phyloP scores from a whole-genome alignment of 2,329 filamentous ascomycete genomes.

The Fusarium secorum region DNA sequence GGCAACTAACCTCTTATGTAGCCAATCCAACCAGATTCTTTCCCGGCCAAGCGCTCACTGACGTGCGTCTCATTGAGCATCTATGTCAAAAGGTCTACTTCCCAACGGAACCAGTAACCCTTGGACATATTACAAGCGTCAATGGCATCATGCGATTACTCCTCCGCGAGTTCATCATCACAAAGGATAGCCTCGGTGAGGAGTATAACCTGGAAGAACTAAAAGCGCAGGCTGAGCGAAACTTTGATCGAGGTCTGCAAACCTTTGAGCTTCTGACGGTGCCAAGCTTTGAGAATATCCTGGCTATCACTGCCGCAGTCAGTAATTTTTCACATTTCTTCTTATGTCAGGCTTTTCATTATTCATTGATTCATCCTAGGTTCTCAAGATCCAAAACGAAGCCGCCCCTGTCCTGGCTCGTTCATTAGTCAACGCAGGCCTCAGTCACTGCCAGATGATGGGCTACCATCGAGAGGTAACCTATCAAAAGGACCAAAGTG shows the following conservation, averaged over 20 bases:
- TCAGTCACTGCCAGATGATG: conserved; percentile 32
- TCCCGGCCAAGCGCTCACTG: conserved; percentile 18
- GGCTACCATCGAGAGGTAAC: conserved; percentile 31
- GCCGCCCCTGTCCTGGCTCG: conserved; percentile 15
- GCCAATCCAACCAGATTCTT: conserved; percentile 10
- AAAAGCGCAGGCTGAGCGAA: conserved; percentile 11
- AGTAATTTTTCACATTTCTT: rapidly evolving
- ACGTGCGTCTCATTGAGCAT: conserved; percentile 15
- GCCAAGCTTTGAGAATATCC: conserved; percentile 31
- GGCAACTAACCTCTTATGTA: neutral
- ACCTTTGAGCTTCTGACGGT: conserved; percentile 27
- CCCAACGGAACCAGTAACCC: conserved; percentile 25
- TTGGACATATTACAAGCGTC: conserved; percentile 21
- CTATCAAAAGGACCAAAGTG: conserved; percentile 14
- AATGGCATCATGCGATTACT: conserved; percentile 23
- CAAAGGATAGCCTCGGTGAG: conserved; percentile 5
- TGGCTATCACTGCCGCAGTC: conserved; percentile 20
- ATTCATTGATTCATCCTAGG: neutral
- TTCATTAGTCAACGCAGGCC: conserved; percentile 16
- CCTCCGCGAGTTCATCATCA: conserved; percentile 13
- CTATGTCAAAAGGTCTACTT: conserved; percentile 33
- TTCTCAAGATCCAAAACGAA: conserved; percentile 24
- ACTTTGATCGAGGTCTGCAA: conserved; percentile 25
- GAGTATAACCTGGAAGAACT: conserved; percentile 19
- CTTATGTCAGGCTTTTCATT: rapidly evolving